Conservation (phyloP, 2,329 filamentous ascomycete species). For the Alternaria angustiovoidea region DNA sequence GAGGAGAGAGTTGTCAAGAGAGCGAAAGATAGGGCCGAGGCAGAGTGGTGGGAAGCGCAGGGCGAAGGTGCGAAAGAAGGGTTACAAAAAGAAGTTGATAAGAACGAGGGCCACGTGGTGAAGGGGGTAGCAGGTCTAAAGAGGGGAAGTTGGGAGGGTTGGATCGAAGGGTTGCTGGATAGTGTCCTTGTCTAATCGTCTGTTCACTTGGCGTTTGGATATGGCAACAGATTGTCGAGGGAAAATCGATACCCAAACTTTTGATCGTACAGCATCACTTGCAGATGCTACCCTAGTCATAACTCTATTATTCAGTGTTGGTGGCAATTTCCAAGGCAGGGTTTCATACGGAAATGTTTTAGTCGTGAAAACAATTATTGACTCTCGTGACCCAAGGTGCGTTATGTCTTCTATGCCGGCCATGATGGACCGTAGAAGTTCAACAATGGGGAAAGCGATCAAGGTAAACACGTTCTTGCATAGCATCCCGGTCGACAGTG, state of each 20-base stretch:
- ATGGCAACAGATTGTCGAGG: not conserved
- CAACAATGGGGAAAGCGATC: not conserved
- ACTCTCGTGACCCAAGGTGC: not conserved
- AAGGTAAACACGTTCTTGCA: not conserved
- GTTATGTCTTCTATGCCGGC: not conserved
- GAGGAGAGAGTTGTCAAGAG: constrained; percentile 53
- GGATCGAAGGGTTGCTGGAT: constrained; percentile 30
- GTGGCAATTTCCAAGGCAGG: not conserved
- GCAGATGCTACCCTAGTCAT: not conserved
- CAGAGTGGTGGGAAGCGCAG: constrained; percentile 56
- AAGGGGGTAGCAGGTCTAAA: constrained; percentile 16
- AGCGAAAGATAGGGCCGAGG: constrained; percentile 55
- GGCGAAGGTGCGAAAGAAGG: constrained; percentile 33
- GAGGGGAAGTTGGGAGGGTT: constrained; percentile 28
- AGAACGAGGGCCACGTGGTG: constrained; percentile 10
- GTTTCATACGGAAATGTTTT: not conserved
- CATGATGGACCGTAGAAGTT: not conserved
- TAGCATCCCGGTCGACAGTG: not conserved
- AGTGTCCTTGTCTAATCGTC: constrained; percentile 23
- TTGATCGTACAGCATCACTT: not conserved
- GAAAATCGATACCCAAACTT: constrained; percentile 4
- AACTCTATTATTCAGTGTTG: not conserved
- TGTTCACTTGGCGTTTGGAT: not conserved
- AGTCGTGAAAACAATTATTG: not conserved
- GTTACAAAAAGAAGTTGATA: constrained; percentile 33